These are phyloP conservation scores for Fusarium sarcochroum DNA, from an alignment of 2,329 filamentous ascomycete species.

Conservation along the genomic window DNA sequence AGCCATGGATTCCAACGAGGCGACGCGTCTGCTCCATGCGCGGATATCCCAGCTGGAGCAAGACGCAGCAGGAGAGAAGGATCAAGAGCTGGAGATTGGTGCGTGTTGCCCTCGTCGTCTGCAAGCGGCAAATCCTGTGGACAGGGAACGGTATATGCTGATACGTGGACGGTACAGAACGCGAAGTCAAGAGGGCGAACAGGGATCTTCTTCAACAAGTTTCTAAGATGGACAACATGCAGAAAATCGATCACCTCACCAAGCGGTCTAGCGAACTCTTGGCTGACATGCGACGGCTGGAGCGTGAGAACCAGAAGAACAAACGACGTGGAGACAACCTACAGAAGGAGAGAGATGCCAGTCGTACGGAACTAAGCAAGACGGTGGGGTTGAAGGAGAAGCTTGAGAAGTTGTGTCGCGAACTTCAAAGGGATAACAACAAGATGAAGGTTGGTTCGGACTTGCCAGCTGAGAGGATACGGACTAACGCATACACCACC, in stretches of 20 bases:
- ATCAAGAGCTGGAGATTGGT: constrained; percentile 97
- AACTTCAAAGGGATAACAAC: constrained; percentile 97
- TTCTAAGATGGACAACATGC: constrained; percentile 91
- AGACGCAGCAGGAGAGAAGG: constrained; percentile 92
- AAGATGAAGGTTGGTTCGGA: constrained; percentile 84
- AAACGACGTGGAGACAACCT: constrained; percentile 95
- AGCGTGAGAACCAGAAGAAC: constrained; percentile 94
- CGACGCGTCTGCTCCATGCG: constrained; percentile 90
- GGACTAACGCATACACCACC: constrained; percentile 46
- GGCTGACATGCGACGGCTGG: constrained; percentile 94
- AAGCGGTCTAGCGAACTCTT: constrained; percentile 93
- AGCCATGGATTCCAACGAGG: constrained; percentile 85
- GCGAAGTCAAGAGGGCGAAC: constrained; percentile 94
- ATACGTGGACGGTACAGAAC: constrained; percentile 70
- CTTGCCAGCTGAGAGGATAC: not conserved
- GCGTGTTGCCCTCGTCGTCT: constrained; percentile 54
- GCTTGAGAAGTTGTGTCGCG: constrained; percentile 93
- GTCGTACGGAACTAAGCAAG: constrained; percentile 89
- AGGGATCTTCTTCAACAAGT: constrained; percentile 90
- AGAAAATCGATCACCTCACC: constrained; percentile 90
- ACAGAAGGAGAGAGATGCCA: constrained; percentile 96
- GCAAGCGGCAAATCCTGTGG: constrained; percentile 24
- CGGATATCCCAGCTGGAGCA: constrained; percentile 96
- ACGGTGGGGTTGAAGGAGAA: constrained; percentile 94
- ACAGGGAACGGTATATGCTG: constrained; percentile 41